phyloP scores from a whole-genome alignment of 345 rosid species.

The Psidium guajava region DNA sequence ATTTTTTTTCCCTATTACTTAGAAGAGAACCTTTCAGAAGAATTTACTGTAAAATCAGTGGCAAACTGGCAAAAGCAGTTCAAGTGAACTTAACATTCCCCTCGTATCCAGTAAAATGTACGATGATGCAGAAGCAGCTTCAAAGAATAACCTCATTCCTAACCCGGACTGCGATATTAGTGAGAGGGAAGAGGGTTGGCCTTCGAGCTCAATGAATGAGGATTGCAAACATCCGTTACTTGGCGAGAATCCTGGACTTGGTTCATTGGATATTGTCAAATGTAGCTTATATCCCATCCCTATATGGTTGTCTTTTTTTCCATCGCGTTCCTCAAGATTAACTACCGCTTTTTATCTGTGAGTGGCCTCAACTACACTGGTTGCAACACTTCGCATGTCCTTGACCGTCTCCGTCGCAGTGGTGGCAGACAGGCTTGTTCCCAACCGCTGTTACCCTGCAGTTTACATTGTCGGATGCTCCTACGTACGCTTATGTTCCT shows the following conservation, averaged over 20 bases:
- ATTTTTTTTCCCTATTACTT: constrained; percentile 31
- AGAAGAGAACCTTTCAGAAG: constrained; percentile 1
- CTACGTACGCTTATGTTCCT: constrained; percentile 27
- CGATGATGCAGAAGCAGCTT: too few species aligned
- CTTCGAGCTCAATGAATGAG: constrained; percentile 10
- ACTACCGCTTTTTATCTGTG: neutral
- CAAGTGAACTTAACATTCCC: too few species aligned
- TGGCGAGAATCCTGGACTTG: neutral
- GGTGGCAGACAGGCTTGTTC: constrained; percentile 74
- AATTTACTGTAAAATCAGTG: neutral
- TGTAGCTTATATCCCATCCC: constrained; percentile 8
- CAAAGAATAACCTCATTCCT: too few species aligned
- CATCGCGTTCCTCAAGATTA: neutral
- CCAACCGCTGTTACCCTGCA: constrained; percentile 55
- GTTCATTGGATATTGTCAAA: constrained; percentile 28
- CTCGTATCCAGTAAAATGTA: too few species aligned
- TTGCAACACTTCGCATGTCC: constrained; percentile 70
- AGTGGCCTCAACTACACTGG: constrained; percentile 34
- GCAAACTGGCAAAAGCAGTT: too few species aligned
- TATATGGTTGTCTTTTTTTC: too few species aligned
- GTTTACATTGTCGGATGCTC: constrained; percentile 57
- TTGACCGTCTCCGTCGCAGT: constrained; percentile 78
- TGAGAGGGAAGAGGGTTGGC: too few species aligned
- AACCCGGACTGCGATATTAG: neutral
- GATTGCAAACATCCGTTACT: constrained; percentile 13